phyloP scores from a whole-genome alignment of 2,329 filamentous ascomycete species.

The Stagonosporopsis tanaceti region DNA sequence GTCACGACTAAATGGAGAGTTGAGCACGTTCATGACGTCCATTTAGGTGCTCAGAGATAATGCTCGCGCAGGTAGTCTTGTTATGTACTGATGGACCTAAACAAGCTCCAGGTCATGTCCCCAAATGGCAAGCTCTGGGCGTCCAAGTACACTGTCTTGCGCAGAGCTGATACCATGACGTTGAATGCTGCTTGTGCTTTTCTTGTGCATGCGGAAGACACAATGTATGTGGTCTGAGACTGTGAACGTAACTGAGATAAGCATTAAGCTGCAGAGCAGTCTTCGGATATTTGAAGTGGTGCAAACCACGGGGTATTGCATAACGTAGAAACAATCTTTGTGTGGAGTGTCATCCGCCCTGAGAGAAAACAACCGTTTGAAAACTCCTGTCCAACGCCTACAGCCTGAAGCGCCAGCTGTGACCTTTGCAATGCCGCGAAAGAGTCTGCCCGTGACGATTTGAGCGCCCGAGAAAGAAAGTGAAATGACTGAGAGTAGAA shows the following conservation, averaged over 20 bases:
- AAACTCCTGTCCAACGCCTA: slow-evolving; percentile 8
- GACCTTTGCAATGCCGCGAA: slow-evolving; percentile 8
- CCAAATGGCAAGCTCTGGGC: neutral
- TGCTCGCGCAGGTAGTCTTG: neutral
- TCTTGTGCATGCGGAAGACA: neutral
- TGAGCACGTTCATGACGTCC: neutral
- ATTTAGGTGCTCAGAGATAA: neutral
- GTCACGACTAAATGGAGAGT: neutral
- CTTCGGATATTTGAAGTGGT: neutral
- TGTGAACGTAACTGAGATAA: neutral
- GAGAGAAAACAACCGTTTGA: neutral
- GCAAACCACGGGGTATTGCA: slow-evolving; percentile 11
- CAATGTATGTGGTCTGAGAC: neutral
- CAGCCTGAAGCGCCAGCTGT: slow-evolving; percentile 9
- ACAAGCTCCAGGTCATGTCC: neutral
- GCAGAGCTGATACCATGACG: neutral
- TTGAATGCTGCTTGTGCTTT: neutral
- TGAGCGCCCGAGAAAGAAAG: neutral
- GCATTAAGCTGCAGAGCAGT: slow-evolving; percentile 6
- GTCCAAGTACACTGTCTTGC: neutral
- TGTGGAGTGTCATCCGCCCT: neutral
- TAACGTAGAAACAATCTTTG: slow-evolving; percentile 4
- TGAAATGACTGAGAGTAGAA: neutral
- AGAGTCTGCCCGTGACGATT: neutral
- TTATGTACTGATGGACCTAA: neutral